These are phyloP conservation scores for Moelleriella libera DNA, from an alignment of 2,329 filamentous ascomycete species.

Conservation along the genomic window DNA sequence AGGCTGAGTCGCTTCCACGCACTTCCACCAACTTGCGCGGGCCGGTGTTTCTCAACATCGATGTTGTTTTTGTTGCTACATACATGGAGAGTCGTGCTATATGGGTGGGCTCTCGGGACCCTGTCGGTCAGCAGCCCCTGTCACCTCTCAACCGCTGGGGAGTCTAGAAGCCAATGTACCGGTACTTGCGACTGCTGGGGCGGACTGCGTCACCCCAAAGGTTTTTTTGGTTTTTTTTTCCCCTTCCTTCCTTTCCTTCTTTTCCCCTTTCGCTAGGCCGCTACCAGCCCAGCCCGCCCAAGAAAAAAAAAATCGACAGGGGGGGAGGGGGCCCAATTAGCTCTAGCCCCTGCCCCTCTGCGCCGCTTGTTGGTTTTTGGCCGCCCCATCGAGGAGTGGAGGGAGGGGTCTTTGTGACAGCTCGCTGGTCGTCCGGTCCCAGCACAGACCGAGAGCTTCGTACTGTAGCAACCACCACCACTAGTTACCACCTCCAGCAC, in stretches of 20 bases:
- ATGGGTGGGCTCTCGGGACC: too few relatives aligned
- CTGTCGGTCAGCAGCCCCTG: neutral
- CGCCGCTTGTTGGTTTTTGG: too few relatives aligned
- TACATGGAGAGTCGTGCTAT: neutral
- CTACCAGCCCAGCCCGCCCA: neutral
- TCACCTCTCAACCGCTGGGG: conserved; percentile 6
- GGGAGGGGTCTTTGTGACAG: too few relatives aligned
- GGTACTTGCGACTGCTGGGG: conserved; percentile 4
- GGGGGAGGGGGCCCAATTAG: neutral
- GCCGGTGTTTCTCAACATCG: neutral
- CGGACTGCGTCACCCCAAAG: conserved; percentile 7
- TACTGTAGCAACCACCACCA: too few relatives aligned
- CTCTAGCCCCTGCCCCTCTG: too few relatives aligned
- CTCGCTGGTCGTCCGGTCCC: neutral
- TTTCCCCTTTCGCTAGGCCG: neutral
- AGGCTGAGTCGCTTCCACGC: too few relatives aligned
- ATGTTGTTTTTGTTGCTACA: neutral
- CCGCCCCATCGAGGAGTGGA: too few relatives aligned
- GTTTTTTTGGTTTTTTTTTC: conserved; percentile 6
- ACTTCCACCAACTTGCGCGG: neutral
- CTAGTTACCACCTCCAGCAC: neutral
- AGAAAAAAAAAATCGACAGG: neutral
- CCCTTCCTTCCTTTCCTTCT: neutral
- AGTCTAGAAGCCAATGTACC: conserved; percentile 1
- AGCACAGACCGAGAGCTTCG: neutral